A percentile compares a stretch with the other conserved stretches of the same genome.
Evolutionary conservation across 1,284 basidiomycete species (phyloP).

Genomic region (Irpex rosettiformis): DNA sequence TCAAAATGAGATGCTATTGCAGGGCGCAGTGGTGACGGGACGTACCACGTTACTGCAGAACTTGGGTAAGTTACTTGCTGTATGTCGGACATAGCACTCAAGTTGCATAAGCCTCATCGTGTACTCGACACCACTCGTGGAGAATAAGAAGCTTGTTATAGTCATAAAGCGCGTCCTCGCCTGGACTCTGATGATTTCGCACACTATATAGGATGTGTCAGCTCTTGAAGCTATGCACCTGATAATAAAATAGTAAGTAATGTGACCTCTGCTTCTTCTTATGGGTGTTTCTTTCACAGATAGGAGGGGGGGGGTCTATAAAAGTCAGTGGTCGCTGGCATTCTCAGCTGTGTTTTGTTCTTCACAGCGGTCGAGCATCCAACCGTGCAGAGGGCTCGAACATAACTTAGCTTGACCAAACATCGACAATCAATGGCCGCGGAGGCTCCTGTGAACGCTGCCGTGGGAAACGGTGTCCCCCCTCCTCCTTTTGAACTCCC

Average conservation of each 20-base stretch:
- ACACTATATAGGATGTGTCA: no score
- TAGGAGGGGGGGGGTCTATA: no score
- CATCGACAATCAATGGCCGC: not conserved
- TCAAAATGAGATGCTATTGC: no score
- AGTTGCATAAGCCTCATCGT: not conserved
- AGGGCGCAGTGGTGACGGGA: no score
- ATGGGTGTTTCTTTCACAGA: not conserved
- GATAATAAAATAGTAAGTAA: not conserved
- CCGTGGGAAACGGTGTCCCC: slow-evolving; percentile 27
- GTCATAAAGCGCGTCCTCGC: not conserved
- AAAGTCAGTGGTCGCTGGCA: not conserved
- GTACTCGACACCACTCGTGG: not conserved
- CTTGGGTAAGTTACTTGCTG: no score
- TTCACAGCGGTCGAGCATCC: not conserved
- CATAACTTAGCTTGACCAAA: not conserved
- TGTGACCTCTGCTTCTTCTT: not conserved
- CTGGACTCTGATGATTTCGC: not conserved
- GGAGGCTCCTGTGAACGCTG: slow-evolving; percentile 3
- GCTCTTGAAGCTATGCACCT: not conserved
- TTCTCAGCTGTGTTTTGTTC: not conserved
- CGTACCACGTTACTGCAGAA: no score
- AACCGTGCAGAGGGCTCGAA: no score
- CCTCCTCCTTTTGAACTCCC: slow-evolving; percentile 29
- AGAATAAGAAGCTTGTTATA: not conserved
- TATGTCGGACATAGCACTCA: not conserved